Base-by-base conservation (phyloP, 2,329 filamentous ascomycete species). In the Alternaria arbusti region DNA sequence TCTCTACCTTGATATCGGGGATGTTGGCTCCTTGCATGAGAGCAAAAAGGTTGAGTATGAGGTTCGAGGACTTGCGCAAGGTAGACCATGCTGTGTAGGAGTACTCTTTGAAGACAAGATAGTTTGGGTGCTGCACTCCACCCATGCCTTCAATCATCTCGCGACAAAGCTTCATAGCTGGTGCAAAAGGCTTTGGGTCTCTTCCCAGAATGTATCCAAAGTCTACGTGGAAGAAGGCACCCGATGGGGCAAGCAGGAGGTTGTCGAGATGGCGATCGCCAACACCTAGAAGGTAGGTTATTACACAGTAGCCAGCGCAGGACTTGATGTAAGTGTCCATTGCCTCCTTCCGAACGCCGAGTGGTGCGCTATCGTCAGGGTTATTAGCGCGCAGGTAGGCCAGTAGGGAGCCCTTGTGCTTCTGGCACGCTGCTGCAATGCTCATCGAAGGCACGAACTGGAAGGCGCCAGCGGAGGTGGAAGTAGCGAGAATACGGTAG, bases 71-170 rank as follows among this genome's bases (percentile, higher is more conserved):
- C 78, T 98, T 97, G 61, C 96, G 89, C 46, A 99, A 84, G 1
- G 96, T 94, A 2, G 92, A 93, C 81, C 97, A 99, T 0, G 96
- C 93, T 4, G 97, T 91, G 81, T 97, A 97, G 79, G 94, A 97
- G 80, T 98, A 97, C 73, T 96, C 92, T 77, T 96, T 96, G 82
- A 99, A 99, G 57, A 91, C 88, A 46, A 90, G 85, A 79, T 97
- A 99, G 66, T 96, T 90, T 22, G 92, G 88, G 4, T 91, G 93
- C 32, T 87, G 86, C 8, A 90, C 86, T 12, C 96, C 96, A 44
- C 96, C 96, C 93, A 99, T 97, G 66, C 94, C 96, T 74, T 99
- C 96, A 4, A 98, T 93, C 96, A 99, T 99, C 77, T 99, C 95
- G 72, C 94, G 95, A 76, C 91, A 95, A 9, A 99, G 88, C 80